Base-by-base conservation (phyloP, 2,329 filamentous ascomycete genomes). In the Colletotrichum cereale region DNA sequence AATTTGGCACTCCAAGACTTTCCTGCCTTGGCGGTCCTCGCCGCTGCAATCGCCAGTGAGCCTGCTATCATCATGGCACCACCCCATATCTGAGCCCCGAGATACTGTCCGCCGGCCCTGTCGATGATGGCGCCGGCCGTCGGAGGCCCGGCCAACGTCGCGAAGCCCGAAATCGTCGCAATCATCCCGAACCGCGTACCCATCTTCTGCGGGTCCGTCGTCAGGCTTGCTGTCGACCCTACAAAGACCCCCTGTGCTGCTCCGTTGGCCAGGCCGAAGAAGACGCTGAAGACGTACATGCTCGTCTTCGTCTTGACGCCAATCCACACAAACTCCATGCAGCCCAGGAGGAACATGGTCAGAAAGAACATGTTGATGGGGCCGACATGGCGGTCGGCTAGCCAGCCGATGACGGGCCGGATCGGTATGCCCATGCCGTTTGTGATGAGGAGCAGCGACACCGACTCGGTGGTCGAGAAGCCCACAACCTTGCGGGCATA, bases 311-410 rank as follows among this genome's bases (percentile, higher is more conserved):
- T 78, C n/a, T 72, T 75, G 2, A 91, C 87, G 0, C 83, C 85
- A 2, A 85, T 84, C 90, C 90, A 92, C 63, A 80, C 82, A 74
- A 86, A 90, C 42, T 89, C 78, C 69, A 88, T 80, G 18, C 86
- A 77, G 1, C 83, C 82, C 3, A 86, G 81, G 5, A 84, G 70
- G 14, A 85, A 77, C 2, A 81, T 82, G 61, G 85, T 84, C 0
- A 86, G n/a, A 36, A 89, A 83, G 34, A 89, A 82, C 1, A 85
- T 83, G 74, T 91, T 91, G 58, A 90, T 80, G 0, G 87, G 84
- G 0, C 90, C 89, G 3, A 87, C 79, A 63, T 79, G 75, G 70
- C 73, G 80, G 76, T 91, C 88, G 0, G 88, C 88, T 7, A 91
- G 75, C 71, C 84, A 84, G 16, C 85, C 86, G 0, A 86, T 84